Evolutionary conservation across 2,329 filamentous ascomycete species (phyloP).

Genomic region (Xylariaceae sp.): DNA sequence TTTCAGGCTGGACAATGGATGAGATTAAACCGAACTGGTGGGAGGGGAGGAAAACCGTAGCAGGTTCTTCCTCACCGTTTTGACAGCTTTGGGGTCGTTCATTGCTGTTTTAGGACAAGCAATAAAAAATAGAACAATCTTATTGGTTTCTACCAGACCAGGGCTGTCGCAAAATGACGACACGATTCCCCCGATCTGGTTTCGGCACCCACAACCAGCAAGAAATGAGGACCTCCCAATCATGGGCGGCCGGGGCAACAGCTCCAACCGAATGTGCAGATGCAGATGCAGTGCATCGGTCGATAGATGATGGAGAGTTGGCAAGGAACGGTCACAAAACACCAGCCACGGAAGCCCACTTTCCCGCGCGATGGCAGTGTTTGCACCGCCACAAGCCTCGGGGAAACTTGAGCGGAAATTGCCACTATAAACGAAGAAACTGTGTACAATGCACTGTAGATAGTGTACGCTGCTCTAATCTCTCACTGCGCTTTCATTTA

Average conservation of each 20-base stretch:
- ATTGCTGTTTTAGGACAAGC: slow-evolving; percentile 22
- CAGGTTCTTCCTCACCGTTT: too few relatives aligned
- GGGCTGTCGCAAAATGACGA: slow-evolving; percentile 21
- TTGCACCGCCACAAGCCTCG: too few relatives aligned
- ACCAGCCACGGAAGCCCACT: too few relatives aligned
- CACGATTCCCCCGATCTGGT: slow-evolving; percentile 8
- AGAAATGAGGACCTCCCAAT: background rate
- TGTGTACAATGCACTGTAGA: too few relatives aligned
- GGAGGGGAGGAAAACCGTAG: background rate
- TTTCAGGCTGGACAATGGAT: background rate
- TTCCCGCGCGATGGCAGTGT: too few relatives aligned
- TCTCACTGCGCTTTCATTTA: too few relatives aligned
- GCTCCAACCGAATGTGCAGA: slow-evolving; percentile 11
- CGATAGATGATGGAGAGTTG: too few relatives aligned
- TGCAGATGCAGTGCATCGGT: slow-evolving; percentile 14
- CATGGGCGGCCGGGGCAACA: slow-evolving; percentile 8
- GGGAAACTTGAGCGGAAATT: too few relatives aligned
- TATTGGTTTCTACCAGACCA: slow-evolving; percentile 16
- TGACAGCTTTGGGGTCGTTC: slow-evolving; percentile 1
- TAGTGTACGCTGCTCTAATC: too few relatives aligned
- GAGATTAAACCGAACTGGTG: slow-evolving; percentile 10
- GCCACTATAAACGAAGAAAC: too few relatives aligned
- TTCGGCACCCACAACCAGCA: background rate
- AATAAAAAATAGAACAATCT: background rate
- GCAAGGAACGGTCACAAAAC: too few relatives aligned